Base-by-base conservation (phyloP, 2,329 filamentous ascomycete genomes). In the Neoscytalidium dimidiatum region DNA sequence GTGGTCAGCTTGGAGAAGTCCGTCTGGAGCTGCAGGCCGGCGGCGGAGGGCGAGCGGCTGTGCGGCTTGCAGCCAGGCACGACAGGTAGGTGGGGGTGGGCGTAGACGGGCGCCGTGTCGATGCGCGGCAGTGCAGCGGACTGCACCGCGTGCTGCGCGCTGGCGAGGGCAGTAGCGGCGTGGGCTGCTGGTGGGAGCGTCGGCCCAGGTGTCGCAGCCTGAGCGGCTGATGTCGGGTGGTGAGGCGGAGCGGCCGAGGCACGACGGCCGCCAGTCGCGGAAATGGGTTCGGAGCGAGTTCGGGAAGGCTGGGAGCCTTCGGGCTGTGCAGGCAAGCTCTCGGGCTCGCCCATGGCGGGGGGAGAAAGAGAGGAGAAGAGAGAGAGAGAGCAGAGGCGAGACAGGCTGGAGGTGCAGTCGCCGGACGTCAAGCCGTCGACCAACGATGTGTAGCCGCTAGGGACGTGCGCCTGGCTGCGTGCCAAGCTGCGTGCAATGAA, bases 1-100 rank as follows among this genome's bases (percentile, higher is more conserved):
- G 56, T 31, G 21, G 67, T 64, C 29, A 58, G 62, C 17, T 62
- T 48, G 57, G 69, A 66, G 44, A 74, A 64, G 66, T 74, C 70
- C 49, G 72, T 74, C 64, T 72, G 70, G 26, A 74, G 67, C 19
- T 71, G 69, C 53, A 75, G 68, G 38, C 68, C 72, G 53, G 69
- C 70, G 49, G 72, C 70, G 43, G 73, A 72, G 41, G 75, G 72
- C 43, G 72, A 69, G 52, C 77, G 74, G 66, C 77, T 68, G 64
- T 73, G 74, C 48, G 72, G 66, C 70, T 65, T 73, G 68, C 56
- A 70, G 65, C 66, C 70, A 69, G 71, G 72, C 35, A 28, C 21
- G 66, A 31, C 65, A 67, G 66, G 71, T 41, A 60, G 41, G 67
- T 62, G 71, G 68, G 65, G 68, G 66, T 26, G 71, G 8, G 61